Evolutionary conservation across 345 rosid species (phyloP), one percentile per base, ranked within the genome.

Genomic region (Aurinia saxatilis): DNA sequence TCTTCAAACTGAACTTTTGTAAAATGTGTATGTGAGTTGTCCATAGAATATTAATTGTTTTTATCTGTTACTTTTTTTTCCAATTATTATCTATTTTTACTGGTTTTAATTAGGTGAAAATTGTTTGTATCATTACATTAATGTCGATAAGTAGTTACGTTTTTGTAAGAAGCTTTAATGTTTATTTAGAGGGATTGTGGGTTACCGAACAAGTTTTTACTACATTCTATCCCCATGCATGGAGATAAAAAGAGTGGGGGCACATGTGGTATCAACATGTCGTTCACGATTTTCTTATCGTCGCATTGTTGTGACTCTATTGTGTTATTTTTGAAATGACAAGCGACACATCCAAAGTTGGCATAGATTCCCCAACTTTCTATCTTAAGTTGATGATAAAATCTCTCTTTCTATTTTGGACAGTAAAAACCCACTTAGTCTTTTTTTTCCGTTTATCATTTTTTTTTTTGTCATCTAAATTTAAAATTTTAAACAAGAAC

Each of bases 331-430:
- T 57, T 57, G 57, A 44, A 67, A 67, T 38, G 35, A 38, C 27
- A 38, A 57, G 58, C 39, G 65, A 67, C 72, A 57, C 35, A 57
- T 48, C 50, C 41, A 66, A 66, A 48, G 72, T 59, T 42, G 19
- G 60, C 38, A 50, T 39, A 68, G 44, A 60, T 50, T 42, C 47
- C 57, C n/a, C 52, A 14, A 50, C 14, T 67, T 48, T 57, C 11
- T 37, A 47, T 57, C 39, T 46, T 40, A 67, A 38, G 10, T 48
- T 67, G 57, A 30, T 27, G 36, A 29, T 47, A 18, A 48, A 29
- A 29, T 66, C 23, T 57, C 41, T 29, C 37, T 36, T 67, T 34
- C 51, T 49, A 18, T 39, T 40, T 42, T 40, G 6, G 39, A 48
- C 58, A 18, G 39, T 55, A 9, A 6, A 17, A 52, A 42, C 7